Base-by-base conservation (phyloP, 352 stramenopile genomes). In the Salisapilia sapeloensis region DNA sequence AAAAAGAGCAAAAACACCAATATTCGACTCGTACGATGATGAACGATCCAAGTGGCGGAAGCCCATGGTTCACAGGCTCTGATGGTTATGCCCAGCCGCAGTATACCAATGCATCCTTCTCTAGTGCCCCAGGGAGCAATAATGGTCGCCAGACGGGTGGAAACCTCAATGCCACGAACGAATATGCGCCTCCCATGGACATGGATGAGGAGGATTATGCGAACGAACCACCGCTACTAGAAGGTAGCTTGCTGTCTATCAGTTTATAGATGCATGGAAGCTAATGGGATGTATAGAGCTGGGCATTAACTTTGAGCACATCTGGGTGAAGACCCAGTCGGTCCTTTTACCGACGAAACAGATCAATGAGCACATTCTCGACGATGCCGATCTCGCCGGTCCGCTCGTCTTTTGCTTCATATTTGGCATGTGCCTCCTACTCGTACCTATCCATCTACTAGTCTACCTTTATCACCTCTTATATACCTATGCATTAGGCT, bases 231-330 rank as follows among this genome's bases (percentile, higher is more conserved):
- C 94, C 94, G 14, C 67, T 99, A 2, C 54, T 99, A 27, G 93
- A 98, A 81, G 69, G 69, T 84, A 25, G 22, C 10, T 4, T 35
- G 21, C 14, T 14, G 4, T n/a, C 8, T 33, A 30, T 26, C 11
- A 19, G 11, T 33, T 3, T 11, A 6, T 17, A 31, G 26, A 17
- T 24, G 11, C 2, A 17, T 8, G 23, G 13, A 21, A 10, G 26
- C 13, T 31, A 10, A 30, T 5, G 6, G 18, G 23, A 13, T 43
- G 4, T 16, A 24, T 24, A 84, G 94, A 99, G 54, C 51, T 99
- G 10, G 94, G 92, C 10, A 97, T 99, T 42, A 93, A 97, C 51
- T 95, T 98, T 33, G 64, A 86, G 21, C 93, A 99, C 47, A 98
- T 99, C 43, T 87, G 84, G 54, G 60, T 74, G 44, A 99, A 99